Evolutionary conservation across 2,329 filamentous ascomycete species (phyloP).

Genomic region (Cytospora chrysosperma): DNA sequence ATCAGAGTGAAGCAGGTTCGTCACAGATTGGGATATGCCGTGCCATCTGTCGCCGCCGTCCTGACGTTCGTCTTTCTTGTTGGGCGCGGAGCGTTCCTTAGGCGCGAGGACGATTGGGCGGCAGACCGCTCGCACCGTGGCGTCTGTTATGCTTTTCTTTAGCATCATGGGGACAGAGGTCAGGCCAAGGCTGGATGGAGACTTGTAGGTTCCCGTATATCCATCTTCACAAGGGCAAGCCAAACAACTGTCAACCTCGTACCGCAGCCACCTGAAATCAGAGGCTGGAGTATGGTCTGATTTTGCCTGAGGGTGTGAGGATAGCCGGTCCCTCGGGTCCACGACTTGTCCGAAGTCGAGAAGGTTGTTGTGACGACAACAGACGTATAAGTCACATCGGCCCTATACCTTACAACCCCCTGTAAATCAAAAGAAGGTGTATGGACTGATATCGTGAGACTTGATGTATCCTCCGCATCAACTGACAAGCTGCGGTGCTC

Average conservation of each 20-base stretch:
- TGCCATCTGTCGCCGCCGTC: slow-evolving; percentile 10
- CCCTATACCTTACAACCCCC: not conserved
- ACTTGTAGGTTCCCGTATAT: not conserved
- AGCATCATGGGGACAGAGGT: not conserved
- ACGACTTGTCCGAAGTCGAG: slow-evolving; percentile 7
- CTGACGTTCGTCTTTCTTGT: slow-evolving; percentile 5
- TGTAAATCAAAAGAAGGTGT: not conserved
- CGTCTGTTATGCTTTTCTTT: slow-evolving; percentile 8
- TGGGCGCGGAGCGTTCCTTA: slow-evolving; percentile 10
- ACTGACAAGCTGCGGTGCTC: slow-evolving; percentile 6
- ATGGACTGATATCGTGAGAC: slow-evolving; percentile 4
- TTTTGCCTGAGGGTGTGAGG: not conserved
- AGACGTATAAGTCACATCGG: slow-evolving; percentile 7
- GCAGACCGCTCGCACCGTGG: slow-evolving; percentile 9
- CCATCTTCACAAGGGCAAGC: not conserved
- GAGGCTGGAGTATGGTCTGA: not conserved
- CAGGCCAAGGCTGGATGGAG: not conserved
- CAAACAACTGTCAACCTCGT: not conserved
- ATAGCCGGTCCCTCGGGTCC: slow-evolving; percentile 1
- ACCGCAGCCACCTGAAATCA: not conserved
- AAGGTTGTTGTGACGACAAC: not conserved
- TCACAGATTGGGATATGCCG: slow-evolving; percentile 8
- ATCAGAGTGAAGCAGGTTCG: slow-evolving; percentile 12
- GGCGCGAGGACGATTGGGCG: slow-evolving; percentile 9
- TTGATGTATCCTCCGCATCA: slow-evolving; percentile 6